Evolutionary conservation across 2,329 filamentous ascomycete genomes (phyloP).

Genomic region (Neurospora sp.): DNA sequence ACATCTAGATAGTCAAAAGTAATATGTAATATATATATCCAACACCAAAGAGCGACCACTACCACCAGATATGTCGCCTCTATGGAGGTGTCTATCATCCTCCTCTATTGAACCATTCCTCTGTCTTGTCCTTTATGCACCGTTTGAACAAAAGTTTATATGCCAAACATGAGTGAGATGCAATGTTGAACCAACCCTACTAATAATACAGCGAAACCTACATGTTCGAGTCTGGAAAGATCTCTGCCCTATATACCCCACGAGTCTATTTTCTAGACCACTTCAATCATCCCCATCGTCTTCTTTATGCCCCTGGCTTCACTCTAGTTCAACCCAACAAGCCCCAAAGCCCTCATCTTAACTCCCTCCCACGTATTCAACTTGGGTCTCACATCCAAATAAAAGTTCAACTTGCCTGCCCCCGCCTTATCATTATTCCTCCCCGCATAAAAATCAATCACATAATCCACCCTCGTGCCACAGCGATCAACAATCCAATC

Average conservation of each 20-base stretch:
- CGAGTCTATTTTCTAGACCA: neutral
- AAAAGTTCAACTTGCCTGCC: constrained; percentile 46
- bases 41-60: neutral
- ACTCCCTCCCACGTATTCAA: constrained; percentile 57
- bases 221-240: neutral
- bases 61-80: neutral
- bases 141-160: neutral
- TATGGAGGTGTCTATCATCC: neutral
- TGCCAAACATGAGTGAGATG: neutral
- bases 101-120: neutral
- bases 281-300: neutral
- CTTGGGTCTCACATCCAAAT: constrained; percentile 59
- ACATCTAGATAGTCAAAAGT: neutral
- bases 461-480: constrained; percentile 76
- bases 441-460: constrained; percentile 96
- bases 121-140: neutral
- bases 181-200: neutral
- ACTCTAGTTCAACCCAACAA: constrained; percentile 36
- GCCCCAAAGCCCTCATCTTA: constrained; percentile 51
- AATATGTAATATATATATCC: neutral
- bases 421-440: constrained; percentile 30
- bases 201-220: neutral
- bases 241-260: neutral
- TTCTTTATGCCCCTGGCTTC: neutral
- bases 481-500: constrained; percentile 97